Base-by-base conservation (phyloP, 73 alveolate species). In the Tetrahymena malaccensis region DNA sequence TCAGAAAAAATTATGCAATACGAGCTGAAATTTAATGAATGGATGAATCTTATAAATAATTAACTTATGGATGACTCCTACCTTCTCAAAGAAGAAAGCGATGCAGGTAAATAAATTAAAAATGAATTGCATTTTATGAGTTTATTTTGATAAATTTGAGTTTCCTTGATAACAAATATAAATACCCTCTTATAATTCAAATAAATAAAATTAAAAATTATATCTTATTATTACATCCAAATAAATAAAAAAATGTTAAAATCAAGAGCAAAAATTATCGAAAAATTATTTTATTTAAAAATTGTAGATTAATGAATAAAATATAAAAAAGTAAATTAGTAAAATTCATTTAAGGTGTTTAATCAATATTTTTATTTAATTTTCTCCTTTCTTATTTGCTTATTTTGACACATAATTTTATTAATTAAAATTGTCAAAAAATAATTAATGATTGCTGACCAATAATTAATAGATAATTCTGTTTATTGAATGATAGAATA, bases 11-110 rank as follows among this genome's bases (percentile, higher is more conserved):
- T 58, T 31, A 38, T 33, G 43, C 93, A 85, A 31, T 95, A 95
- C 85, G 95, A 95, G 85, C 31, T 85, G 93, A 95, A 95, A 33
- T 95, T 95, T 43, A 55, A 44, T 21, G 93, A 85, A 56, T 95
- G 95, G 96, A 95, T 95, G 34, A 57, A 34, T 16, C 56, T 89
- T 10, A 95, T 95, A 25, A 44, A 58, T 21, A 95, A 56, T 16
- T 44, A 95, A 85, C 83, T 95, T 25, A 84, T 44, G 10, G 96
- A 95, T 21, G 96, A 95, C 34, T 50, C 57, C 13, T 55, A 95
- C 13, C 40, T 57, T 33, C 56, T 83, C 25, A 95, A 95, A 43
- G 96, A 95, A 17, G 70, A 84, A 43, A 85, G 89, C 19, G 96
- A 95, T 95, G 96, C 95, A 31, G 96, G 96, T 57, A 57, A 57